Base-by-base conservation (phyloP, 1,284 basidiomycete genomes). In the Cryptococcus sp. region DNA sequence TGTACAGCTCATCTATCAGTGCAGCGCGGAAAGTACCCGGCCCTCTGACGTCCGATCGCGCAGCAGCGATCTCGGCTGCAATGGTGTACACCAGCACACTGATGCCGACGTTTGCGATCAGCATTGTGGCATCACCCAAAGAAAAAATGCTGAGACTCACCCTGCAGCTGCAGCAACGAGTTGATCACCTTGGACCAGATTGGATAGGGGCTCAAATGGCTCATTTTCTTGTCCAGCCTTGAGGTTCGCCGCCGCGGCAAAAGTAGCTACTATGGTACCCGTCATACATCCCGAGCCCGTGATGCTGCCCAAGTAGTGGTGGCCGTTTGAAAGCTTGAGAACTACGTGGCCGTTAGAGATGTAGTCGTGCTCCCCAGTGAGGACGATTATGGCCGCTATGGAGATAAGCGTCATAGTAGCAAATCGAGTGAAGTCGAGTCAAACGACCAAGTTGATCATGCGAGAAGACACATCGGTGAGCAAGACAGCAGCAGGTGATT, bases 11-110 rank as follows among this genome's bases (percentile, higher is more conserved):
- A 71, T 97, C 93, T 41, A 97, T 88, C 54, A 97, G 80, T 0
- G 88, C 91, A 19, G 90, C 83, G 22, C 95, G 79, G 81, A 97
- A 96, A 0, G 91, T 90, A 45, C 91, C 92, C 4, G 91, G 88
- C 0, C 93, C 94, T 50, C 81, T 82, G 23, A 95, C 90, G 59
- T 88, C 85, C 1, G 80, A 69, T 47, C 86, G 82, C n/a, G 76
- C 76, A 0, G 85, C 88, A 0, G 93, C 93, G 7, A 86, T 71
- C 77, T 97, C 91, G 10, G 90, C 86, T 3, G 92, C 93, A 39
- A 96, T 81, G 2, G 88, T 95, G 69, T 93, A 81, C 0, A 88
- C 86, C 50, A 94, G 80, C 0, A 94, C 84, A 1, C 91, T 92
- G 52, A 5, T 11, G n/a, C 30, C 30, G 30, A 8, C 30, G 13